These are phyloP conservation scores for Chlorella sp. DNA, from an alignment of 139 green algal species.

Conservation along the genomic window DNA sequence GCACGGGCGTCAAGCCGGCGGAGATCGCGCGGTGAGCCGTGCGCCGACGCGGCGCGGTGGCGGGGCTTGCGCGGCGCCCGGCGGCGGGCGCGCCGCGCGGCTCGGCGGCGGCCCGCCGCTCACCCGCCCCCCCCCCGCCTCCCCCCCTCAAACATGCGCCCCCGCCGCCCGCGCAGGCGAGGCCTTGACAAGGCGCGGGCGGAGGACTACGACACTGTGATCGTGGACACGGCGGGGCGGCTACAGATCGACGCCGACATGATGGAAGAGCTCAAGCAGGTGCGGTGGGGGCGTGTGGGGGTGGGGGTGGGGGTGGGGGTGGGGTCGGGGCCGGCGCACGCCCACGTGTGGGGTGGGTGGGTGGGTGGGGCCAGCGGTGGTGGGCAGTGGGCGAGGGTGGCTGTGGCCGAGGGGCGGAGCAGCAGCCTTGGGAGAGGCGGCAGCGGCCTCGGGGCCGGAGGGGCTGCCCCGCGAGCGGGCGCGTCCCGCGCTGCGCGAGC, in stretches of 20 bases:
- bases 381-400: not conserved
- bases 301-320: not conserved
- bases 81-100: no score
- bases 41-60: no score
- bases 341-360: not conserved
- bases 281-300: not conserved
- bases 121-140: no score
- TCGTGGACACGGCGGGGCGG: constrained; percentile 96
- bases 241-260: constrained; percentile 91
- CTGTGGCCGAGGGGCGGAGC: not conserved
- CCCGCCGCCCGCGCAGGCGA: constrained; percentile 15
- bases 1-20: constrained; percentile 49
- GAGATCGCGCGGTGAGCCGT: constrained; percentile 49
- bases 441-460: no score
- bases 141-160: no score
- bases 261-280: constrained; percentile 88
- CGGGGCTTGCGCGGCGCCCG: no score
- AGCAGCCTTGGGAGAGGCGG: not conserved
- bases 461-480: no score
- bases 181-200: constrained; percentile 76
- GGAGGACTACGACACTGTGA: constrained; percentile 81
- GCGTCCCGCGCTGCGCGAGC: no score
- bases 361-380: not conserved
- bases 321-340: not conserved
- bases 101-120: no score